Conservation (phyloP, 805 yeast species). For the Komagataella kurtzmanii region DNA sequence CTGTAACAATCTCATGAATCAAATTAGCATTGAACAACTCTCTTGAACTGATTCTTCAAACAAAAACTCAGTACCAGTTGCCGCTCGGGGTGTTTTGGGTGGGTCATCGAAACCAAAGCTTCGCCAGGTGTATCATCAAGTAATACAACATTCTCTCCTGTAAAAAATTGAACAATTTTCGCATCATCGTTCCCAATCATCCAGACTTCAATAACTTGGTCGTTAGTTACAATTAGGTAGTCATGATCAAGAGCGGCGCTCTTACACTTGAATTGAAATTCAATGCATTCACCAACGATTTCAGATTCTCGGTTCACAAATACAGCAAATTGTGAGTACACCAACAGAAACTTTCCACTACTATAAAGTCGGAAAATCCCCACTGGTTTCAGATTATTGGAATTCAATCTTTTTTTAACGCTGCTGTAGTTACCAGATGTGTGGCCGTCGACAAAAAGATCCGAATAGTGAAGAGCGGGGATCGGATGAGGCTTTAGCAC, state of each 20-base stretch:
- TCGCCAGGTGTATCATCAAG: slow-evolving; percentile 21
- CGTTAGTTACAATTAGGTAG: slow-evolving; percentile 39
- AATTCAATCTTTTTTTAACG: slow-evolving; percentile 24
- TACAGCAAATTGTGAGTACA: slow-evolving; percentile 60
- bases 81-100: slow-evolving; percentile 48
- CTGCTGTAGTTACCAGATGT: slow-evolving; percentile 8
- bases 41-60: slow-evolving; percentile 4
- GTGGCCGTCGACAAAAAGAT: slow-evolving; percentile 1
- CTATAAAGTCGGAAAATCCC: slow-evolving; percentile 45
- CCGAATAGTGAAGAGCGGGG: slow-evolving; percentile 28
- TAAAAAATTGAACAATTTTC: slow-evolving; percentile 51
- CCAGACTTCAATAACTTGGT: slow-evolving; percentile 62
- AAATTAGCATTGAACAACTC: neutral
- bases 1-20: neutral
- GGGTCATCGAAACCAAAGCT: slow-evolving; percentile 38
- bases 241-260: slow-evolving; percentile 29
- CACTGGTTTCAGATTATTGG: slow-evolving; percentile 31
- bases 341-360: slow-evolving; percentile 35
- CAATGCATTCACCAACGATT: slow-evolving; percentile 25
- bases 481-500: slow-evolving; percentile 41
- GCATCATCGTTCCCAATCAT: slow-evolving; percentile 32
- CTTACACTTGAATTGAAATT: slow-evolving; percentile 27
- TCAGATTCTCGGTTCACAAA: slow-evolving; percentile 35
- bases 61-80: slow-evolving; percentile 38
- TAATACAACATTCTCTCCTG: slow-evolving; percentile 48